Evolutionary conservation across 768 basidiomycete genomes (phyloP), one percentile per base, ranked within the genome.

Genomic region (Mrakia gelida): DNA sequence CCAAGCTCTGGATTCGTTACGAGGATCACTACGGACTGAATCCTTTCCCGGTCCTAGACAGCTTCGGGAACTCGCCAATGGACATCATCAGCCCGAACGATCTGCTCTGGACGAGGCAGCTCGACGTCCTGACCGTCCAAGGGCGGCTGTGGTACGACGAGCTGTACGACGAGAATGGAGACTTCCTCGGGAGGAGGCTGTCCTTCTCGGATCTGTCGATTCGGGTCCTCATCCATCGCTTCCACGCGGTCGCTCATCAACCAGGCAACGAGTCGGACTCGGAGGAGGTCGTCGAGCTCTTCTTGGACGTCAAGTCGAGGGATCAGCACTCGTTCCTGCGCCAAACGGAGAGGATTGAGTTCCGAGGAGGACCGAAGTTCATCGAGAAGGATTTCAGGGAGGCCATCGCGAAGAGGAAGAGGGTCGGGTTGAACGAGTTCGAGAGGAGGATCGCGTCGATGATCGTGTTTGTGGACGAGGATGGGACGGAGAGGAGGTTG

Each of bases 381-480:
- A 10, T 32, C 15, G 63, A 32, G 15, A 10, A 32, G 32, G 18
- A 11, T 11, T 38, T 32, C 5, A 65, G 63, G 34, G 18, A 38
- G 28, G 34, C 1, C 7, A 10, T 32, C 28, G 30, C 13, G 63
- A 23, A 32, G 63, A 38, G 32, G 63, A 3, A 7, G 9, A 15
- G 3, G 16, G 30, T n/a, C n/a, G 30, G 30, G 18, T 65, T 65
- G 30, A 38, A 3, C 16, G 34, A 38, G n/a, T 34, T 32, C 30
- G 30, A 65, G 15, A 34, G 13, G 16, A 65, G 63, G 63, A 38
- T 65, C 63, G 18, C 34, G 1, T 38, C 63, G 63, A 18, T 65
- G 63, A 38, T 65, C 15, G 63, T 65, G 30, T 65, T 65, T 18
- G 63, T 65, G n/a, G 63, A 65, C 63, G 63, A 65, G 32, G 30